Evolutionary conservation across 805 yeast species (phyloP).

Genomic region (Nakazawaea ambrosiae): DNA sequence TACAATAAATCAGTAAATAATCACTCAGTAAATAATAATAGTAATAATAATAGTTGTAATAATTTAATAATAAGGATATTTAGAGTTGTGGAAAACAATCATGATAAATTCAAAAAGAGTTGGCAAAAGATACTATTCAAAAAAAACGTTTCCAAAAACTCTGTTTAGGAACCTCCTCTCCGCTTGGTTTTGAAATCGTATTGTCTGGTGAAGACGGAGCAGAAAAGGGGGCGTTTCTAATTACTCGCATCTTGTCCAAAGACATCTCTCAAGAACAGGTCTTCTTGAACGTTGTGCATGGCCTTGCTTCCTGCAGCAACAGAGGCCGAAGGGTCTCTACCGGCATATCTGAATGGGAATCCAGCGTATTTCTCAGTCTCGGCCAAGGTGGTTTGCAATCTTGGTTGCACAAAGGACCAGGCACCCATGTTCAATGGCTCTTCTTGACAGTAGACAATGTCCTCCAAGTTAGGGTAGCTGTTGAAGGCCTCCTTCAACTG

Average conservation of each 20-base stretch:
- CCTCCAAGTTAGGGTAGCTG: conserved; percentile 75
- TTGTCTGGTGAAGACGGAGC: no score
- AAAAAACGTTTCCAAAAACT: conserved; percentile 1
- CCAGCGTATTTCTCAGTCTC: conserved; percentile 64
- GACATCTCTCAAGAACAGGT: conserved; percentile 74
- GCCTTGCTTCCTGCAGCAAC: conserved; percentile 97
- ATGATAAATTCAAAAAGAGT: no score
- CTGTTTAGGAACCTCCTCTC: no score
- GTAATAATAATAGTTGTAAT: no score
- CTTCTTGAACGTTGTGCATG: conserved; percentile 84
- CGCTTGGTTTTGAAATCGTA: no score
- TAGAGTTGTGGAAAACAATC: no score
- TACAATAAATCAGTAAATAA: no score
- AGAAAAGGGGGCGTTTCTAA: no score
- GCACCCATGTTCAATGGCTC: conserved; percentile 98
- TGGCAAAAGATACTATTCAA: no score
- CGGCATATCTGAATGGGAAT: conserved; percentile 71
- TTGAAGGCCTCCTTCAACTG: conserved; percentile 81
- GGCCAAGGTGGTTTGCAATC: conserved; percentile 67
- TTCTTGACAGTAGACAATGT: conserved; percentile 96
- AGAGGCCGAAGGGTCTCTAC: conserved; percentile 97
- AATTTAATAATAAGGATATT: no score
- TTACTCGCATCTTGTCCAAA: conserved; percentile 28
- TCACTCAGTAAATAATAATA: no score
- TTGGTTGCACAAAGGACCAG: conserved; percentile 74